Evolutionary conservation across 768 basidiomycete species (phyloP), one percentile per base, ranked within the genome.

Genomic region (Saitozyma podzolica): DNA sequence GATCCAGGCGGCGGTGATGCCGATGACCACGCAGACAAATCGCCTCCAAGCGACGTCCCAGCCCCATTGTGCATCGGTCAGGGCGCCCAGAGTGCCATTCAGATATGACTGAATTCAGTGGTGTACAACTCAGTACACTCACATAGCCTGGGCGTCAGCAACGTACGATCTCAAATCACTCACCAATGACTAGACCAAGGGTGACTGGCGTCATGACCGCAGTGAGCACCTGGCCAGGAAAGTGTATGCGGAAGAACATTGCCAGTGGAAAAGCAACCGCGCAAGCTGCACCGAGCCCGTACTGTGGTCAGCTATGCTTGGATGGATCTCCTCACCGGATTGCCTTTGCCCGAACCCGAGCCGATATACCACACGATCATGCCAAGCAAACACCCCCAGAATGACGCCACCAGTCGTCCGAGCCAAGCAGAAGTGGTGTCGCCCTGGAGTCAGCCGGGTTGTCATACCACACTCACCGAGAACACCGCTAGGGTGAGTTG

Each of bases 1-100:
- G 41, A 72, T 51, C 90, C 89, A 91, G 2, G 91, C 91, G 13
- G 88, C 87, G 6, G 84, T 80, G 16, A 92, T 89, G 0, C 91
- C 91, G 9, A 82, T 82, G 1, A 84, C 80, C 1, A 92, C 91
- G 37, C 66, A 64, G 8, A 75, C 67, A 42, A 78, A 74, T 14
- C 79, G 63, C 7, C 78, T 54, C 89, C 89, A 91, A 16, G 89
- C 86, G n/a, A 92, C 85, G 29, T 69, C 68, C 69, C 72, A 80
- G 0, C 78, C 78, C 68, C 73, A 76, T 9, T 66, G 67, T 2
- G 73, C 73, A 39, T 75, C 63, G 2, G 78, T 78, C 50, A 69
- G 51, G 16, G 60, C 66, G 41, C 54, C 68, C 50, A 72, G 61
- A 40, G 87, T 50, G 83, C 85, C 40, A 83, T 85, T 37, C 81